Conservation (phyloP, 2,329 filamentous ascomycete genomes). For the Ascochyta fabae region DNA sequence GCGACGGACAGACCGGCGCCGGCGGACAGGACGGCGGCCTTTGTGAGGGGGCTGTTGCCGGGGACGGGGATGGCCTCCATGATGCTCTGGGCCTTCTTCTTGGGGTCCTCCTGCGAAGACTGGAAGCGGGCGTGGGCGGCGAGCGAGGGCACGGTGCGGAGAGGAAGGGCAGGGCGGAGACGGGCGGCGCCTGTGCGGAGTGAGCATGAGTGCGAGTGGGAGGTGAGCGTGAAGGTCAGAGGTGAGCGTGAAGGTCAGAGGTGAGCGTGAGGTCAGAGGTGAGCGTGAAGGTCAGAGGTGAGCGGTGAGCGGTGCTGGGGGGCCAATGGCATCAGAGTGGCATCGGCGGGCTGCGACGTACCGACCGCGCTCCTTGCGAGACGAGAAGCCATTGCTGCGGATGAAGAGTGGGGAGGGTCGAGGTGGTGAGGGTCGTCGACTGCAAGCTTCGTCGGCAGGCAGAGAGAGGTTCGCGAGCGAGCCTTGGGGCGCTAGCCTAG, state of each 20-base stretch:
- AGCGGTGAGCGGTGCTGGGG: slow-evolving; percentile 18
- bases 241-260: too few species aligned
- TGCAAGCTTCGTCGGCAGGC: slow-evolving; percentile 32
- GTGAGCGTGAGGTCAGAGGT: too few species aligned
- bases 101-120: slow-evolving; percentile 86
- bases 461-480: slow-evolving; percentile 24
- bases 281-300: too few species aligned
- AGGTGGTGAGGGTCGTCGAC: slow-evolving; percentile 22
- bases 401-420: slow-evolving; percentile 49
- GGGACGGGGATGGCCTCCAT: slow-evolving; percentile 91
- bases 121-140: slow-evolving; percentile 72
- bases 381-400: slow-evolving; percentile 91
- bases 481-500: slow-evolving; percentile 25
- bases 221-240: too few species aligned
- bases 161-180: slow-evolving; percentile 77
- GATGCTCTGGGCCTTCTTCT: slow-evolving; percentile 96
- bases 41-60: slow-evolving; percentile 89
- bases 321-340: slow-evolving; percentile 51
- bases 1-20: slow-evolving; percentile 89
- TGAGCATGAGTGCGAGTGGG: slow-evolving; percentile 26
- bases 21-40: slow-evolving; percentile 95
- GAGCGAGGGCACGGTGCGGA: slow-evolving; percentile 77
- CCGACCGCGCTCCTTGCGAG: slow-evolving; percentile 93
- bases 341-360: slow-evolving; percentile 61
- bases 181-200: slow-evolving; percentile 77